These are phyloP conservation scores for Coleophoma crateriformis DNA, from an alignment of 2,329 filamentous ascomycete species.

Conservation along the genomic window DNA sequence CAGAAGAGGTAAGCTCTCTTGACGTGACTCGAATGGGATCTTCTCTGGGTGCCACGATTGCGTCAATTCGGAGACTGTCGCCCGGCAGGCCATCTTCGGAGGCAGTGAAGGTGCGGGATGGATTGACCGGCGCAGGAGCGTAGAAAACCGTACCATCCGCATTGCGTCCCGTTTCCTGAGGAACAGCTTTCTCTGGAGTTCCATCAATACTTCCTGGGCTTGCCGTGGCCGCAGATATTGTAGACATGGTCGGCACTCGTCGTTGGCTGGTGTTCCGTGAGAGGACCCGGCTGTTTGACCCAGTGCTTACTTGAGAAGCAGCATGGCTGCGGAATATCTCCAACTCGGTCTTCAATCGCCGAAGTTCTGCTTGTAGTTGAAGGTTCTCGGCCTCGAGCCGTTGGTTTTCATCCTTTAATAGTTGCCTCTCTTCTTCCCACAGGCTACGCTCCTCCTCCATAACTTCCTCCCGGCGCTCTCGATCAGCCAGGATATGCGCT, in stretches of 20 bases:
- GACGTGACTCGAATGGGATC: slow-evolving; percentile 21
- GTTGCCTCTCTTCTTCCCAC: slow-evolving; percentile 25
- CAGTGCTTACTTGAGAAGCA: not conserved
- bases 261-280: slow-evolving; percentile 1
- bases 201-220: slow-evolving; percentile 12
- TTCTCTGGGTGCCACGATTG: slow-evolving; percentile 18
- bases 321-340: not conserved
- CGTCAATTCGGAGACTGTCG: slow-evolving; percentile 20
- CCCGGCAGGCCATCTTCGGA: slow-evolving; percentile 4
- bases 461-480: slow-evolving; percentile 22
- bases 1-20: slow-evolving; percentile 23
- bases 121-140: slow-evolving; percentile 25
- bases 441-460: slow-evolving; percentile 25
- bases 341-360: no score
- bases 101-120: slow-evolving; percentile 22
- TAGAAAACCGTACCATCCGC: slow-evolving; percentile 27
- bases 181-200: slow-evolving; percentile 7
- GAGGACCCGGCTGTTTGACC: not conserved
- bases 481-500: slow-evolving; percentile 24
- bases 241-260: slow-evolving; percentile 3
- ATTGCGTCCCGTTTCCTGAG: slow-evolving; percentile 27
- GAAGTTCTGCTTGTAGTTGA: slow-evolving; percentile 5
- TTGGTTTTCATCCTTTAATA: slow-evolving; percentile 18
- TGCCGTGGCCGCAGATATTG: slow-evolving; percentile 1
- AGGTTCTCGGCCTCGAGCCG: slow-evolving; percentile 15